Base-by-base conservation (phyloP, 352 stramenopile species). In the Phytophthora megakarya region DNA sequence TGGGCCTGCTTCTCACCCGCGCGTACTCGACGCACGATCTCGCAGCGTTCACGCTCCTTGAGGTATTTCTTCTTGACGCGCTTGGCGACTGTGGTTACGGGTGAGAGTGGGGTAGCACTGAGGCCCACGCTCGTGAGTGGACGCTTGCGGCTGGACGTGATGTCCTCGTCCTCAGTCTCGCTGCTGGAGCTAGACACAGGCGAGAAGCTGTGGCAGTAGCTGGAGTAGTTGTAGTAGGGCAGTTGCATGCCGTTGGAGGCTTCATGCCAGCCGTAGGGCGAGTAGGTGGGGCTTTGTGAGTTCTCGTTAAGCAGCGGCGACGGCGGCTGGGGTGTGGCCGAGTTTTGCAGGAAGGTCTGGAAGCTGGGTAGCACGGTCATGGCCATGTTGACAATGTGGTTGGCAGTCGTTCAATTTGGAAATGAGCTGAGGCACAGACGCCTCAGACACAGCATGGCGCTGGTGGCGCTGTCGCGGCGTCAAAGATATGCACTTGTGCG, bases 1-100 rank as follows among this genome's bases (percentile, higher is more conserved):
- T 86, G 73, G 6, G 80, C 72, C 49, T 89, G 80, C 63, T 85
- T 86, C 62, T 86, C 80, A 12, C 80, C 80, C 8, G 64, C 69
- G n/a, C 67, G 71, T 56, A 87, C 73, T 38, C 80, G 77, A 25
- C 73, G 76, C 62, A 89, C 74, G 51, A 89, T 89, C 65, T 87
- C 78, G 55, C 73, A 84, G 45, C 80, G 80, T 57, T 89, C 76
- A 35, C 58, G 62, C 49, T 89, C 80, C 66, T 86, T 85, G 12
- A 89, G 67, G 67, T 89, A 89, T 71, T 86, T 88, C 70, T 88
- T 88, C 74, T 88, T 85, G 15, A 54, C 59, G 53, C 74, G 68
- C 66, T 81, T 80, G 50, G 28, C 44, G 28, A 30, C 48, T 18
- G 57, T 64, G 23, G 47, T 57, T 18, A 51, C 45, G 2, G 70